These are phyloP conservation scores for Imleria badia DNA, from an alignment of 768 basidiomycete genomes.

Conservation along the genomic window DNA sequence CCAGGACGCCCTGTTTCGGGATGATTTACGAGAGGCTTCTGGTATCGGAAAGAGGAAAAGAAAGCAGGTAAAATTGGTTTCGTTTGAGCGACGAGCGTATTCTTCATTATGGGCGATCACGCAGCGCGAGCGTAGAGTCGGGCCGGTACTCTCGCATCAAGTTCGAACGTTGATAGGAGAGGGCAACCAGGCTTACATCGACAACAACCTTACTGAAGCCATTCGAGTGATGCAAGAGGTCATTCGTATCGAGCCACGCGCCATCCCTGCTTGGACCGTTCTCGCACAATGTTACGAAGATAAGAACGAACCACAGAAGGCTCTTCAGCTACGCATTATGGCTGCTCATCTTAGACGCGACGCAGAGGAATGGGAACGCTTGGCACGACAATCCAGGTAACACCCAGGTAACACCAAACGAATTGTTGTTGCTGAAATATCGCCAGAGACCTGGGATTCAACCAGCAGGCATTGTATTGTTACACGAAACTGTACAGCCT, in stretches of 20 bases:
- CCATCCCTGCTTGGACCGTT: constrained; percentile 81
- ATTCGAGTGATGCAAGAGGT: constrained; percentile 87
- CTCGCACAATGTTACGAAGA: constrained; percentile 18
- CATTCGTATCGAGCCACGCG: constrained; percentile 89
- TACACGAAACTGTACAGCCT: constrained; percentile 78
- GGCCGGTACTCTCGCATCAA: constrained; percentile 17
- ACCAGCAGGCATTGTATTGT: constrained; percentile 90
- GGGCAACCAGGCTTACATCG: constrained; percentile 85
- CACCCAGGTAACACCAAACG: constrained; percentile 35
- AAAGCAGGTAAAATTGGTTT: constrained; percentile 40
- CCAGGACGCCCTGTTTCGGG: constrained; percentile 64
- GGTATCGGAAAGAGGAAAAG: constrained; percentile 59
- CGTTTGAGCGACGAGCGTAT: background rate
- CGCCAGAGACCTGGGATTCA: constrained; percentile 59
- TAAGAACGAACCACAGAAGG: constrained; percentile 15
- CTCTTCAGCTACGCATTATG: constrained; percentile 16
- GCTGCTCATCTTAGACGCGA: constrained; percentile 78
- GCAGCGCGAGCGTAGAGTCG: constrained; percentile 14
- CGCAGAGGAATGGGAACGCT: constrained; percentile 82
- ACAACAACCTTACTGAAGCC: constrained; percentile 62
- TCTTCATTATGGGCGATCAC: background rate
- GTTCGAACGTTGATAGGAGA: constrained; percentile 55
- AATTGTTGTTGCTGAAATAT: constrained; percentile 60
- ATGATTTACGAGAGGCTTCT: constrained; percentile 62
- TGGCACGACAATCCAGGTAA: constrained; percentile 76